A percentile compares a stretch with the other conserved stretches of the same genome.
Conservation (phyloP, 2,329 filamentous ascomycete species). For the Xylariomycetidae sp. region DNA sequence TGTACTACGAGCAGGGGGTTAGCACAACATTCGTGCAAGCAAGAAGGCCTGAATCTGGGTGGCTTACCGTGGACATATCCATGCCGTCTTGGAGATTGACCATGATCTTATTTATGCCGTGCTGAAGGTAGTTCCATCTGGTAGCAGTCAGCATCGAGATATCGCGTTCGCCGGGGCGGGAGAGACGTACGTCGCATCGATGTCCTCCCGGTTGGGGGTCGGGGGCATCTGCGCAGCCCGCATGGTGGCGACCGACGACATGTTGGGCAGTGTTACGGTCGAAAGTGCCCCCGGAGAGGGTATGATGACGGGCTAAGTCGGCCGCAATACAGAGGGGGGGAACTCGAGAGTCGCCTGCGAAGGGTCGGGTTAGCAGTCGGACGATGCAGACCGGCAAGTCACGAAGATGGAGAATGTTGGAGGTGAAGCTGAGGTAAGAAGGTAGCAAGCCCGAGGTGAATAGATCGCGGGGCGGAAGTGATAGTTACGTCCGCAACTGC, state of each 20-base stretch:
- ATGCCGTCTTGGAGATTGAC: constrained; percentile 83
- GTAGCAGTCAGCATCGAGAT: constrained; percentile 14
- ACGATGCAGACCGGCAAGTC: too few species aligned
- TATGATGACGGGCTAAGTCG: too few species aligned
- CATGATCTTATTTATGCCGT: constrained; percentile 90
- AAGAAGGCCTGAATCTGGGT: constrained; percentile 1
- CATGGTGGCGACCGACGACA: constrained; percentile 28
- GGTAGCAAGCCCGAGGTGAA: too few species aligned
- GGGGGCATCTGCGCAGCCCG: constrained; percentile 45
- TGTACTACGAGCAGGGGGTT: constrained; percentile 65
- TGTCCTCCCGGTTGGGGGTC: constrained; percentile 56
- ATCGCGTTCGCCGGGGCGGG: not conserved
- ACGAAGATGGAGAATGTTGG: too few species aligned
- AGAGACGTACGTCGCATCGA: constrained; percentile 40
- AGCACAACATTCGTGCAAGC: too few species aligned
- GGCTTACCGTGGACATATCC: constrained; percentile 76
- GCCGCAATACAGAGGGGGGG: too few species aligned
- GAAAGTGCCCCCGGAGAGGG: too few species aligned
- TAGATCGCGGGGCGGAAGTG: too few species aligned
- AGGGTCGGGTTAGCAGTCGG: too few species aligned
- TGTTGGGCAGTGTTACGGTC: constrained; percentile 12
- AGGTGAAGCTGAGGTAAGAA: too few species aligned
- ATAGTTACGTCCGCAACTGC: too few species aligned
- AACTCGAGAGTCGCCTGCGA: too few species aligned
- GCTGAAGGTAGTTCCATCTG: constrained; percentile 86